Percentiles rank a stretch among this genome's conserved stretches.
Conservation (phyloP, 306 rosid species). For the Astragalus membranaceus region DNA sequence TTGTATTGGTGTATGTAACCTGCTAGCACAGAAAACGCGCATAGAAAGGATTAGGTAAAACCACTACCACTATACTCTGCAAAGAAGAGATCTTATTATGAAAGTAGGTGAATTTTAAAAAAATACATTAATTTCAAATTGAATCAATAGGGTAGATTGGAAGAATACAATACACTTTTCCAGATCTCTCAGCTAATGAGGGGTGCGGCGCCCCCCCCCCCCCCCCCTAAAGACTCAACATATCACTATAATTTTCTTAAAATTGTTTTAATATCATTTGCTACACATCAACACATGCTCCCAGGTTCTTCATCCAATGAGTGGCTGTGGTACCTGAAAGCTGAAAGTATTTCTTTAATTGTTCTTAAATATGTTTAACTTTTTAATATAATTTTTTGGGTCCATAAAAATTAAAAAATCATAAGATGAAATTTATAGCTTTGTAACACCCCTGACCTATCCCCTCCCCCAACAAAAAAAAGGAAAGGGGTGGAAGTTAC, state of each 20-base stretch:
- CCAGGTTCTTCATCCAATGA: background rate
- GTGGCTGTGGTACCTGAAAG: background rate
- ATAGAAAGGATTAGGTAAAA: slow-evolving; percentile 14
- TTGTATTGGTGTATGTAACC: slow-evolving; percentile 90
- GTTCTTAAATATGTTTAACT: background rate
- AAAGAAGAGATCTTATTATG: background rate
- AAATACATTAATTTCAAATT: background rate
- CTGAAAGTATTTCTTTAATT: background rate
- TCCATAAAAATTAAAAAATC: background rate
- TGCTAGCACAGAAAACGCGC: slow-evolving; percentile 31
- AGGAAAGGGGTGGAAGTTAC: slow-evolving; percentile 31
- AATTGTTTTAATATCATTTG: background rate
- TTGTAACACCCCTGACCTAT: background rate
- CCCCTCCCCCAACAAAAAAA: background rate
- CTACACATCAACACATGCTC: background rate
- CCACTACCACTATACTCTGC: background rate
- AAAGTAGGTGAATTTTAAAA: slow-evolving; percentile 13
- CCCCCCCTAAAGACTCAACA: background rate
- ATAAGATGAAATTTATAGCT: slow-evolving; percentile 6
- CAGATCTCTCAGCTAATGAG: background rate
- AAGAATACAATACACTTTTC: slow-evolving; percentile 2
- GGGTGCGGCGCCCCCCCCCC: background rate
- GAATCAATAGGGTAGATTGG: background rate
- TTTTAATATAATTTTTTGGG: background rate
- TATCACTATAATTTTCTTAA: background rate